Percentiles rank a stretch among this genome's conserved stretches.
These are phyloP conservation scores for Fusarium scirpi DNA, from an alignment of 2,329 filamentous ascomycete genomes.

Conservation along the genomic window DNA sequence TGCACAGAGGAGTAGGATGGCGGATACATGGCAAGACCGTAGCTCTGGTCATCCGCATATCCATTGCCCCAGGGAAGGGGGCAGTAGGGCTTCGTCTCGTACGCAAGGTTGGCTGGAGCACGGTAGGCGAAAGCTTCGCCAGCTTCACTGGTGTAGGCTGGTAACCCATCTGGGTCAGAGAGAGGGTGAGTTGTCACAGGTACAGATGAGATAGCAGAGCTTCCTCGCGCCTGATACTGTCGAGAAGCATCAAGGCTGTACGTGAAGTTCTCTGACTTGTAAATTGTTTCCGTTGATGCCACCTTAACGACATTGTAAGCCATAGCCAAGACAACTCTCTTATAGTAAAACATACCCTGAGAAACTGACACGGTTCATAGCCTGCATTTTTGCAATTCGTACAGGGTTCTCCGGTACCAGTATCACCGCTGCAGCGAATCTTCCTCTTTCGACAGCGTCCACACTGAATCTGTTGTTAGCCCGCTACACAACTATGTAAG, in stretches of 20 bases:
- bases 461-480: constrained; percentile 69
- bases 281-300: constrained; percentile 49
- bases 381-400: constrained; percentile 84
- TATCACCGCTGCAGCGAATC: constrained; percentile 92
- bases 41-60: constrained; percentile 45
- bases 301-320: constrained; percentile 42
- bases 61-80: constrained; percentile 42
- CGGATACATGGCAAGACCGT: constrained; percentile 46
- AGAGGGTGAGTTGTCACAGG: constrained; percentile 18
- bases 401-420: constrained; percentile 81
- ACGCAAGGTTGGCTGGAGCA: constrained; percentile 38
- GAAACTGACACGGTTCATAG: constrained; percentile 78
- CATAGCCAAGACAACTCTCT: background rate
- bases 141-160: constrained; percentile 29
- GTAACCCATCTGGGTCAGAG: constrained; percentile 39
- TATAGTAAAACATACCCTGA: constrained; percentile 72
- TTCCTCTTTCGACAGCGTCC: constrained; percentile 91
- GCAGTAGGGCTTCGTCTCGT: constrained; percentile 46
- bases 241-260: constrained; percentile 51
- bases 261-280: constrained; percentile 44
- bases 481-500: constrained; percentile 38
- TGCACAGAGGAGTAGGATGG: constrained; percentile 35
- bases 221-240: constrained; percentile 47
- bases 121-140: constrained; percentile 41
- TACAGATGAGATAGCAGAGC: constrained; percentile 29